Percentiles rank a stretch among this genome's conserved stretches.
These are phyloP conservation scores for Russula lepida DNA, from an alignment of 768 basidiomycete species.

Conservation along the genomic window DNA sequence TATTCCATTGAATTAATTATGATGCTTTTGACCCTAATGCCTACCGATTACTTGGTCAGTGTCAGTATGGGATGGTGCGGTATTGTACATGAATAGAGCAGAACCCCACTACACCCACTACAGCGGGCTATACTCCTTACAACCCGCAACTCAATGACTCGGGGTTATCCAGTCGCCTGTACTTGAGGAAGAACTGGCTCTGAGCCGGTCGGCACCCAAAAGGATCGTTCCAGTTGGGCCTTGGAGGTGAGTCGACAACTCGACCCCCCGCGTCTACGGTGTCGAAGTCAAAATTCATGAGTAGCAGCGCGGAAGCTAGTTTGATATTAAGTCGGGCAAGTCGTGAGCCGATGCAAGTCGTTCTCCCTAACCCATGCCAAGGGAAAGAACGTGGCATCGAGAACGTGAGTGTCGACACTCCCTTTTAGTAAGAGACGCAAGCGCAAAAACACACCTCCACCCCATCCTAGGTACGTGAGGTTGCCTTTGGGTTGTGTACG, in stretches of 20 bases:
- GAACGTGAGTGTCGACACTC: neutral
- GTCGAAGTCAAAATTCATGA: conserved; percentile 53
- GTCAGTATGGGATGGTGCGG: neutral
- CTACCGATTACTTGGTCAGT: neutral
- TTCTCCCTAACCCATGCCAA: conserved; percentile 52
- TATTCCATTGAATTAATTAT: too few relatives aligned
- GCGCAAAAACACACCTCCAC: conserved; percentile 48
- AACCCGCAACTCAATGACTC: neutral
- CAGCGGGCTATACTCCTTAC: neutral
- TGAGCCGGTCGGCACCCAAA: conserved; percentile 55
- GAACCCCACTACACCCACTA: conserved; percentile 3
- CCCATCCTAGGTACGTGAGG: conserved; percentile 71
- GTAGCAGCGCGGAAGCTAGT: conserved; percentile 56
- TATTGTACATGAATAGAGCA: neutral
- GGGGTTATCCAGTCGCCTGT: conserved; percentile 21
- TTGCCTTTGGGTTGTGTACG: conserved; percentile 37
- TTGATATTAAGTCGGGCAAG: conserved; percentile 70
- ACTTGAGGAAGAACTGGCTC: conserved; percentile 47
- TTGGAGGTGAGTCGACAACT: conserved; percentile 38
- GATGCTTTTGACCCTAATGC: too few relatives aligned
- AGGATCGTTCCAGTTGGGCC: conserved; percentile 74
- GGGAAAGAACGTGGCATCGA: neutral
- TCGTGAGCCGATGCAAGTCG: conserved; percentile 62
- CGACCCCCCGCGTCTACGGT: conserved; percentile 48
- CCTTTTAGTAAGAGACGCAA: neutral